Conservation (phyloP, 2,329 filamentous ascomycete genomes). For the Neopestalotiopsis sp. region DNA sequence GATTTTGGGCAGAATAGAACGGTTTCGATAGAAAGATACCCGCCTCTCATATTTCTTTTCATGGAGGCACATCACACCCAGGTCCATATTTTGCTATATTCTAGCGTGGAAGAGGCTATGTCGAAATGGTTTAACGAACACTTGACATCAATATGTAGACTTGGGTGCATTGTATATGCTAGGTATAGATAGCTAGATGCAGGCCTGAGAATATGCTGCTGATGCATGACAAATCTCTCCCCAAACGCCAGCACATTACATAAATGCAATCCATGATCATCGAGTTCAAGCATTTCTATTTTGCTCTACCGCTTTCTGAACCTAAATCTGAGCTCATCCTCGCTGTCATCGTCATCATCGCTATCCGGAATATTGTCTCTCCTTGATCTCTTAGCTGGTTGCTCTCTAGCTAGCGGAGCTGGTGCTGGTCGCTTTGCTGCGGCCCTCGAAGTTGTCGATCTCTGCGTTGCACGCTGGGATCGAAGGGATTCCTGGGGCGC, state of each 20-base stretch:
- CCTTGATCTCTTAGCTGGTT: conserved; percentile 41
- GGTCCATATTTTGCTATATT: neutral
- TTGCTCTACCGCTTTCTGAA: conserved; percentile 39
- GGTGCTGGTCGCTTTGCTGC: conserved; percentile 39
- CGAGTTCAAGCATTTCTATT: neutral
- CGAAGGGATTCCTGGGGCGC: conserved; percentile 28
- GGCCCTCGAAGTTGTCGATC: conserved; percentile 30
- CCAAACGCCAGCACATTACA: neutral
- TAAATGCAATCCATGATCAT: neutral
- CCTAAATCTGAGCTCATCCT: conserved; percentile 62
- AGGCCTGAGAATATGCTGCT: neutral
- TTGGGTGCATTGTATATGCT: neutral
- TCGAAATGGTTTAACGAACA: too few relatives aligned
- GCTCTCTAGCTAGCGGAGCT: conserved; percentile 40
- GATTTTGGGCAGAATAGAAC: neutral
- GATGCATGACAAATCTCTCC: neutral
- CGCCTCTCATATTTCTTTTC: neutral
- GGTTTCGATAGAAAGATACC: conserved; percentile 10
- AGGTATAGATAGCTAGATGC: neutral
- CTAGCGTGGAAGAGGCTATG: too few relatives aligned
- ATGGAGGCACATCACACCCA: neutral
- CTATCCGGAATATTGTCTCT: conserved; percentile 30
- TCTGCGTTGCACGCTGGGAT: conserved; percentile 29
- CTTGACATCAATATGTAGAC: too few relatives aligned
- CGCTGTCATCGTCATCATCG: conserved; percentile 55